Evolutionary conservation across 768 basidiomycete genomes (phyloP).

Genomic region (Jaapia argillacea): DNA sequence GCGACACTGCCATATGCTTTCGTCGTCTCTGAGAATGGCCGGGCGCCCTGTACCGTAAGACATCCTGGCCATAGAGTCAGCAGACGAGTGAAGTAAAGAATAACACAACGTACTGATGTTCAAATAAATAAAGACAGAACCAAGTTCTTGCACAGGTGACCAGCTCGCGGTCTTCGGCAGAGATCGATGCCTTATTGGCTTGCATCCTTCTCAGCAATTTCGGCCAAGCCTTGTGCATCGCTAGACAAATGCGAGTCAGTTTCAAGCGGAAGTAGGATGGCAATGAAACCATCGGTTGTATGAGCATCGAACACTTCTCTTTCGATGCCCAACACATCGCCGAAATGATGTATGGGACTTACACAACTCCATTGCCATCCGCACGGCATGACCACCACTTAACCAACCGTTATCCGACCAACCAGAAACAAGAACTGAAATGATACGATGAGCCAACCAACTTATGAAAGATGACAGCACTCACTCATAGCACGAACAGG

Average conservation of each 20-base stretch:
- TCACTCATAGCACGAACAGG: constrained; percentile 91
- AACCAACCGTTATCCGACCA: constrained; percentile 98
- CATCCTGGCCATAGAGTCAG: constrained; percentile 40
- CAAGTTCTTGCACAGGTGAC: constrained; percentile 80
- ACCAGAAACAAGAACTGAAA: constrained; percentile 75
- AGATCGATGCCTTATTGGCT: constrained; percentile 41
- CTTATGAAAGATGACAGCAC: constrained; percentile 17
- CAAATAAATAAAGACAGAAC: constrained; percentile 91
- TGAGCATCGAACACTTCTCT: too few relatives aligned
- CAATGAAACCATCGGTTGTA: too few relatives aligned
- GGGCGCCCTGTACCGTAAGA: constrained; percentile 94
- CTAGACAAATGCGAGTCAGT: constrained; percentile 23
- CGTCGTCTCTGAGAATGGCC: constrained; percentile 87
- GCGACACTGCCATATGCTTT: constrained; percentile 77
- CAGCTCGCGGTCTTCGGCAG: constrained; percentile 63
- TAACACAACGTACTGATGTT: constrained; percentile 67
- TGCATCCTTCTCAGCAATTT: constrained; percentile 72
- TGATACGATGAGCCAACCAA: constrained; percentile 3
- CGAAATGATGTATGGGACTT: constrained; percentile 15
- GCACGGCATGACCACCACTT: constrained; percentile 90
- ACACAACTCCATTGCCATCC: constrained; percentile 95
- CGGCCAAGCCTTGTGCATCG: constrained; percentile 90
- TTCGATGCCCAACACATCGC: too few relatives aligned
- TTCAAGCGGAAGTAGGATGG: too few relatives aligned
- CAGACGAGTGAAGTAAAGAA: constrained; percentile 7